Conservation (phyloP, 2,329 filamentous ascomycete genomes). For the Aspergillus versicolor region DNA sequence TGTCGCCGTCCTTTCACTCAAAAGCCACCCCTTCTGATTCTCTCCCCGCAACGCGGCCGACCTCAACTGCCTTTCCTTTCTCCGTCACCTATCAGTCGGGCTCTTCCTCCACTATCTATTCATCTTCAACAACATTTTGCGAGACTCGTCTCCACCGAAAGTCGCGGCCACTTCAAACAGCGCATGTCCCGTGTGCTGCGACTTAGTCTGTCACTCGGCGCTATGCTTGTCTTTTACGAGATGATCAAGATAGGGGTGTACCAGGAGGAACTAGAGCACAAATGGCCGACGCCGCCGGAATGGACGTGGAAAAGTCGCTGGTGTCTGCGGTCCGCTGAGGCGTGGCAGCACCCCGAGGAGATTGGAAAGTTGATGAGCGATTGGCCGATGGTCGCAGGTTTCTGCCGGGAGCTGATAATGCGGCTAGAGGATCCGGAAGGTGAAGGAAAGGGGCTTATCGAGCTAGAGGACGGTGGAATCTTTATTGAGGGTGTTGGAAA, state of each 20-base stretch:
- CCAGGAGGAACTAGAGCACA: constrained; percentile 72
- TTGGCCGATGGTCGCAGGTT: constrained; percentile 66
- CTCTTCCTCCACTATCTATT: constrained; percentile 56
- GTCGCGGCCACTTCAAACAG: constrained; percentile 50
- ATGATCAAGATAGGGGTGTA: constrained; percentile 65
- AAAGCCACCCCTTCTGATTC: constrained; percentile 53
- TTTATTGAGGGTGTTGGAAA: constrained; percentile 56
- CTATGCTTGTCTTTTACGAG: constrained; percentile 59
- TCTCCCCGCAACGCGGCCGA: constrained; percentile 51
- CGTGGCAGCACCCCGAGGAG: constrained; percentile 58
- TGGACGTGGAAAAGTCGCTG: constrained; percentile 73
- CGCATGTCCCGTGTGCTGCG: constrained; percentile 63
- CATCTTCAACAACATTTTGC: constrained; percentile 54
- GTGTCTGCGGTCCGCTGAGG: constrained; percentile 64
- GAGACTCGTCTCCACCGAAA: constrained; percentile 77
- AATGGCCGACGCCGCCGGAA: constrained; percentile 77
- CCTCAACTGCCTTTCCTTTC: constrained; percentile 68
- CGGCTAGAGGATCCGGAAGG: constrained; percentile 67
- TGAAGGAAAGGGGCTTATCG: constrained; percentile 66
- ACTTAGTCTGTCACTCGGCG: constrained; percentile 70
- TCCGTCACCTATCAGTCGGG: constrained; percentile 47
- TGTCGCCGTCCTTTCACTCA: constrained; percentile 57
- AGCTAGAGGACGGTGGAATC: constrained; percentile 54
- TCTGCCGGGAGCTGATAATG: constrained; percentile 59
- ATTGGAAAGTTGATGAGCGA: constrained; percentile 57